These are phyloP conservation scores for Xylaria sp. DNA, from an alignment of 2,329 filamentous ascomycete genomes.

Conservation along the genomic window DNA sequence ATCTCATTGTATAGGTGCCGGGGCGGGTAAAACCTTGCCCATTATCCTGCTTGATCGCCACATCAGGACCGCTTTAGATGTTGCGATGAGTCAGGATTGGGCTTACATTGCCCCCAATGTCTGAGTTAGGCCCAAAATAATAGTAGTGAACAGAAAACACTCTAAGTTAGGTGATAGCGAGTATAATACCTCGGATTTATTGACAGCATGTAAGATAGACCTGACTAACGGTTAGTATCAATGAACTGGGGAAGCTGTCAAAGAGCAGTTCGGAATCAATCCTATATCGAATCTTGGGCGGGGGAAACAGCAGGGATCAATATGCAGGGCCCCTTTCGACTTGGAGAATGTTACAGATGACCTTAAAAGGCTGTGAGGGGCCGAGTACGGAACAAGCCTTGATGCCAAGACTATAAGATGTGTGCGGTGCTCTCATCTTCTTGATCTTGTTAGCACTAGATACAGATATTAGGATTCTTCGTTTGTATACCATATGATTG, in stretches of 20 bases:
- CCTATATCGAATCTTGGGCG: not conserved
- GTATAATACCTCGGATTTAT: not conserved
- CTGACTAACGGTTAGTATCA: not conserved
- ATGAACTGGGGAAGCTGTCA: slow-evolving; percentile 6
- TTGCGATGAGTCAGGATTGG: not conserved
- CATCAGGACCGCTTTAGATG: slow-evolving; percentile 34
- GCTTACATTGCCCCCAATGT: not conserved
- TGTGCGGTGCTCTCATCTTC: slow-evolving; percentile 7
- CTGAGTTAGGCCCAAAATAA: not conserved
- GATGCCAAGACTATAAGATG: slow-evolving; percentile 36
- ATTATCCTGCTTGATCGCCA: slow-evolving; percentile 44
- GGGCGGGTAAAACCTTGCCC: slow-evolving; percentile 36
- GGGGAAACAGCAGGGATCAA: slow-evolving; percentile 18
- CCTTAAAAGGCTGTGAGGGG: slow-evolving; percentile 12
- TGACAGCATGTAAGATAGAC: not conserved
- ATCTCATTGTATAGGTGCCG: slow-evolving; percentile 6
- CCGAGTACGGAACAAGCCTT: not conserved
- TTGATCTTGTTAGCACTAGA: slow-evolving; percentile 12
- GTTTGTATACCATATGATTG: slow-evolving; percentile 3
- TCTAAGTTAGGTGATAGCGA: not conserved
- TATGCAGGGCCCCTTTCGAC: slow-evolving; percentile 23
- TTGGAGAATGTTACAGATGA: slow-evolving; percentile 22
- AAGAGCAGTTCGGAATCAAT: slow-evolving; percentile 4
- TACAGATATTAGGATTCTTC: not conserved
- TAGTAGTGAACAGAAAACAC: not conserved